phyloP scores from a whole-genome alignment of 139 green algal genomes.

The Closterium sp. region DNA sequence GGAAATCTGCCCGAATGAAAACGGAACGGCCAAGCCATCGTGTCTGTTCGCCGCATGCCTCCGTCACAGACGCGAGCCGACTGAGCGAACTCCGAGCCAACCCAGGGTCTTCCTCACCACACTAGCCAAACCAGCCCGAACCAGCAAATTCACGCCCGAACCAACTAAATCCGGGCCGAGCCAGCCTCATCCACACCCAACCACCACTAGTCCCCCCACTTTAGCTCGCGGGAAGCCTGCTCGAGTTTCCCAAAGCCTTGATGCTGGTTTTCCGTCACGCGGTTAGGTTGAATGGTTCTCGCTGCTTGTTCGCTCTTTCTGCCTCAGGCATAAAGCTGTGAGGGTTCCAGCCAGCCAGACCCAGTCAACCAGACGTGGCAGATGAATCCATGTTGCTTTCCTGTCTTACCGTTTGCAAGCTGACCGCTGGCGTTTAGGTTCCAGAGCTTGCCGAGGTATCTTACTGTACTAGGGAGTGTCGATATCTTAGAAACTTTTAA shows the following conservation, averaged over 20 bases:
- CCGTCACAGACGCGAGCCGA: background rate
- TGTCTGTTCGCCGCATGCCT: background rate
- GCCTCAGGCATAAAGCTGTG: too few relatives aligned
- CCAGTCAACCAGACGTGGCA: too few relatives aligned
- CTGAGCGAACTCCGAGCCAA: background rate
- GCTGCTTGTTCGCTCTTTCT: background rate
- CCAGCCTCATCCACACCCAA: background rate
- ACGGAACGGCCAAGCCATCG: background rate
- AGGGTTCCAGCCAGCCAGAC: too few relatives aligned
- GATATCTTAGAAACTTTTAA: too few relatives aligned
- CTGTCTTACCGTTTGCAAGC: too few relatives aligned
- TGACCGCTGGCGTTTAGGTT: too few relatives aligned
- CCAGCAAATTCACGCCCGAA: background rate
- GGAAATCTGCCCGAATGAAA: background rate
- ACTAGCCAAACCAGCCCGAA: background rate
- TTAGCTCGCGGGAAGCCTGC: background rate
- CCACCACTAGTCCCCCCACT: background rate
- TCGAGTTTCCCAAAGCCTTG: background rate
- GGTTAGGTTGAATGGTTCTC: too few relatives aligned
- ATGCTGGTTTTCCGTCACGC: background rate
- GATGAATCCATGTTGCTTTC: too few relatives aligned
- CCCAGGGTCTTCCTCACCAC: background rate
- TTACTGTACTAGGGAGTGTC: too few relatives aligned
- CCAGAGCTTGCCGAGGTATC: too few relatives aligned
- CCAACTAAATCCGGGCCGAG: background rate